These are phyloP conservation scores for Kluyveromyces lactis DNA, from an alignment of 805 yeast species.

Conservation along the genomic window DNA sequence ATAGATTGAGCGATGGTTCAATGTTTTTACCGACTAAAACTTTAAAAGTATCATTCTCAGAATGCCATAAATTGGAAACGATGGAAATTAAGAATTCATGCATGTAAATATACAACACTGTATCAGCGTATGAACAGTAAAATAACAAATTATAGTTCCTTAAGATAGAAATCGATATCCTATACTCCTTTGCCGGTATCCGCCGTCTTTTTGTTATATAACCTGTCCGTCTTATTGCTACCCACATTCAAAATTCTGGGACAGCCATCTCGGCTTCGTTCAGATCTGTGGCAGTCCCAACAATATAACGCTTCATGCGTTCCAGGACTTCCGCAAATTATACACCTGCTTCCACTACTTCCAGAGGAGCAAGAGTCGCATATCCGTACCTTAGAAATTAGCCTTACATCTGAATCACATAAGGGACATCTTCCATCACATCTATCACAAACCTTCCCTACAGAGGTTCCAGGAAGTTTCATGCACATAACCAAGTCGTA, in stretches of 20 bases:
- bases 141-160: too few species aligned
- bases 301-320: slow-evolving; percentile 74
- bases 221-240: slow-evolving; percentile 58
- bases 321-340: slow-evolving; percentile 63
- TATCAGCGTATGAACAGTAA: too few species aligned
- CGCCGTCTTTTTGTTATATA: slow-evolving; percentile 26
- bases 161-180: too few species aligned
- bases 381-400: slow-evolving; percentile 54
- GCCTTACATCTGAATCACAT: slow-evolving; percentile 79
- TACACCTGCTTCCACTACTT: slow-evolving; percentile 52
- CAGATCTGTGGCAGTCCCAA: slow-evolving; percentile 70
- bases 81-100: too few species aligned
- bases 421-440: slow-evolving; percentile 91
- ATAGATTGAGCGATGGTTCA: not conserved
- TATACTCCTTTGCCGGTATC: too few species aligned
- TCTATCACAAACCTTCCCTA: slow-evolving; percentile 68
- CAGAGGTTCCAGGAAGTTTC: slow-evolving; percentile 70
- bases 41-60: not conserved
- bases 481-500: slow-evolving; percentile 75
- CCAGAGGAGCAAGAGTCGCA: slow-evolving; percentile 87
- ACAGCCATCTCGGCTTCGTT: slow-evolving; percentile 86
- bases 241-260: slow-evolving; percentile 80
- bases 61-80: too few species aligned
- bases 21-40: not conserved
- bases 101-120: too few species aligned